Base-by-base conservation (phyloP, 352 stramenopile genomes). In the Blastocystis sp. region DNA sequence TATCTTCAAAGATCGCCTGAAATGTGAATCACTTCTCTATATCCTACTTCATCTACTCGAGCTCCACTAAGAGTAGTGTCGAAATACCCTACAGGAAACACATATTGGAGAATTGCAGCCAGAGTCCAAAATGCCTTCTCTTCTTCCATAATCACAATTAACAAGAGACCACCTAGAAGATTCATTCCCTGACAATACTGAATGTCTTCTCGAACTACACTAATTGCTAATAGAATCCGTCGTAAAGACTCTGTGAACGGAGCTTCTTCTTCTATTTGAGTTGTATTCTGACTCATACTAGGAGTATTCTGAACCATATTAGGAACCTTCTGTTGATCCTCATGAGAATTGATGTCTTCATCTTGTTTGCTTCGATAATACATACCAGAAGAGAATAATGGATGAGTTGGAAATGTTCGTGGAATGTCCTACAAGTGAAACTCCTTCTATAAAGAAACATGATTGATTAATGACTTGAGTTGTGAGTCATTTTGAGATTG, bases 71-170 rank as follows among this genome's bases (percentile, higher is more conserved):
- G 71, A 7, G 32, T 69, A n/a, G 24, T 6, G 16, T 65, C 52
- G 71, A 83, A 83, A 29, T 83, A 83, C 3, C 52, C 21, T 32
- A 24, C 7, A n/a, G 52, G 52, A 27, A 83, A 83, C 19, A 39
- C 24, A 29, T 83, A 69, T 27, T 83, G 52, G 14, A 83, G 57
- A 27, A 83, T 37, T 19, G 14, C 71, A 19, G 32, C 52, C 11
- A 83, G 37, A 37, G 57, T 83, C 71, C 71, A 83, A 39, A 83
- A 83, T n/a, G 37, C 32, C 46, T 43, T 65, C 37, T 83, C 71
- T 43, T 65, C 71, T 46, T 83, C 71, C 24, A 69, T 69, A 4
- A 69, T 83, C 4, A 69, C 57, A 39, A 83, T 24, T 5, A 83
- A 19, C 57, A 83, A 43, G n/a, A 42, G 27, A 5, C 42, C 71